Base-by-base conservation (phyloP, 805 yeast genomes). In the Metschnikowia orientalis region DNA sequence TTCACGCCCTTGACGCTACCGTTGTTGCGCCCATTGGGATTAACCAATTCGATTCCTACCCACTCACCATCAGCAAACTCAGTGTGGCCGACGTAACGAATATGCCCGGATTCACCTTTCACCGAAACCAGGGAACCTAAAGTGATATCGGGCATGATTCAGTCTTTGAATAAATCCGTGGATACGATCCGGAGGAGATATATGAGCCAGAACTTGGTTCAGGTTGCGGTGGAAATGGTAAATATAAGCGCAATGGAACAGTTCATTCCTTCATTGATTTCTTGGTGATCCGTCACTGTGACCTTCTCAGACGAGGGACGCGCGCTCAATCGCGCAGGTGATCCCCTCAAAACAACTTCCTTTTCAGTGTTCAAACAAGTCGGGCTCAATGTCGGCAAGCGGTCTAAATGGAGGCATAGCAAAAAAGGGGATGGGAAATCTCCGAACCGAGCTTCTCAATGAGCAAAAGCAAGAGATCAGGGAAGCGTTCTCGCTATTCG, bases 391-490 rank as follows among this genome's bases (percentile, higher is more conserved):
- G 52, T 44, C 23, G 7, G 26, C 40, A 14, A 19, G 28, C n/a
- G 35, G 30, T 10, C 25, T 23, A 13, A 34, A 26, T 17, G 26
- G 21, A 20, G 24, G 11, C 14, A 21, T 26, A 24, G 47, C 29
- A 37, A 44, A 56, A 32, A 43, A 54, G 24, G 51, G 49, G 14
- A 40, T 54, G 25, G 60, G 63, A n/a, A 77, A 64, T 47, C 58
- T 75, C 51, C 77, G 74, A 47, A 67, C 66, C 26, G 95, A 86
- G 48, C 67, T 88, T 25, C 63, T 85, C 39, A 86, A 84, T 35
- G 95, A 88, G 49, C 95, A 88, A 54, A 82, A 81, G 45, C 92
- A 84, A 51, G 96, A 90, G 54, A 86, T 89, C 45, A 70, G 87
- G 40, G 97, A 89, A 53, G 97, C 97, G 17, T 90, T 90, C 54